Percentiles rank a stretch among this genome's conserved stretches.
phyloP scores from a whole-genome alignment of 2,329 filamentous ascomycete genomes.

The Penicillium sp. region DNA sequence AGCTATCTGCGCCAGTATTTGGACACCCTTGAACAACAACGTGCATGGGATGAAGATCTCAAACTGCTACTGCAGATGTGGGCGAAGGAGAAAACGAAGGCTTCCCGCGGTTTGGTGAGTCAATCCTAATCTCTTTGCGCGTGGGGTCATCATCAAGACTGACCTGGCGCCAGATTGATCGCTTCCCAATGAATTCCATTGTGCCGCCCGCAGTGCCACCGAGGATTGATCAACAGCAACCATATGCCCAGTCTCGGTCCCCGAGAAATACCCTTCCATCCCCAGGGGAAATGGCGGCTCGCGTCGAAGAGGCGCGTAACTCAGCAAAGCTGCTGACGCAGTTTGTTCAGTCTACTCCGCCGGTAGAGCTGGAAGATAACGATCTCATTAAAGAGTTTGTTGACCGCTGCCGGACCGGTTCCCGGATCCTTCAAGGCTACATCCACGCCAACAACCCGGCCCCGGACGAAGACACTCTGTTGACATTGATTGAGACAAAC shows the following conservation, averaged over 20 bases:
- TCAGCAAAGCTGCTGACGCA: constrained; percentile 91
- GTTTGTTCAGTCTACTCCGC: constrained; percentile 80
- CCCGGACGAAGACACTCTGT: constrained; percentile 91
- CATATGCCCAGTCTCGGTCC: constrained; percentile 26
- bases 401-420: constrained; percentile 78
- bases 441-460: constrained; percentile 75
- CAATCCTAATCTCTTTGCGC: background rate
- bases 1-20: constrained; percentile 87
- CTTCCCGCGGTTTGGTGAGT: constrained; percentile 46
- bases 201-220: background rate
- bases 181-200: constrained; percentile 5
- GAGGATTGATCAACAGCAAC: background rate
- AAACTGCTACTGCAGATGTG: constrained; percentile 77
- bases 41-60: constrained; percentile 72
- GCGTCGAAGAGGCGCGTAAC: constrained; percentile 85
- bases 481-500: constrained; percentile 89
- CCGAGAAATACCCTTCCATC: constrained; percentile 56
- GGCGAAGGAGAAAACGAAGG: constrained; percentile 76
- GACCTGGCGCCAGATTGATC: constrained; percentile 6
- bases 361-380: constrained; percentile 71
- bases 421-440: constrained; percentile 78
- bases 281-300: constrained; percentile 72
- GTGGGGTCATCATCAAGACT: background rate
- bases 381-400: constrained; percentile 93
- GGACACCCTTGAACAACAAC: constrained; percentile 71